Evolutionary conservation across 257 asterid genomes (phyloP).

Genomic region (Gynochthodes officinalis): DNA sequence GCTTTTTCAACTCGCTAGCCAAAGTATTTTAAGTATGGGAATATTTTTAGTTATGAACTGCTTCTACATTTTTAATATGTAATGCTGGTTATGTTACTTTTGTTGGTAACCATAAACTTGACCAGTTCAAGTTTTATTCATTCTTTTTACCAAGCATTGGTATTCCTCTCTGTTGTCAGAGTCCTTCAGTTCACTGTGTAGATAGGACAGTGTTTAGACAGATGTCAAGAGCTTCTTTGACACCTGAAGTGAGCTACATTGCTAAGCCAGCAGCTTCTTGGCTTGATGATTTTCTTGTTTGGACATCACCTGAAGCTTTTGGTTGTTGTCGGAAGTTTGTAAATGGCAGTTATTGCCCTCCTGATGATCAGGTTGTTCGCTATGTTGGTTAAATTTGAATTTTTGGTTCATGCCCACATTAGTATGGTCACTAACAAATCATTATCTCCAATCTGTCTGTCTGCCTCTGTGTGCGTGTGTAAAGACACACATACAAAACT

Average conservation of each 20-base stretch:
- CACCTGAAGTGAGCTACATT: conserved; percentile 84
- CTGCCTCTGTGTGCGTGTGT: neutral
- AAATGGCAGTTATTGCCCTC: conserved; percentile 87
- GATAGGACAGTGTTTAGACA: conserved; percentile 20
- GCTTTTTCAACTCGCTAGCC: neutral
- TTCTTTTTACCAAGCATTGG: neutral
- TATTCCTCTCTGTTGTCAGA: neutral
- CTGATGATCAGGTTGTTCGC: conserved; percentile 77
- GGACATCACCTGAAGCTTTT: conserved; percentile 97
- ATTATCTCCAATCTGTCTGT: neutral
- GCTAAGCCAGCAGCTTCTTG: conserved; percentile 99
- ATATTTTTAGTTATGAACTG: neutral
- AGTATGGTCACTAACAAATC: neutral
- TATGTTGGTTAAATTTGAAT: neutral
- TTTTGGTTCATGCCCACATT: neutral
- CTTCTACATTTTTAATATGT: neutral
- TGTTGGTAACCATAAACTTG: neutral
- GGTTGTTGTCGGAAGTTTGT: conserved; percentile 95
- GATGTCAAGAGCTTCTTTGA: conserved; percentile 90
- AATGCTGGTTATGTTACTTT: neutral
- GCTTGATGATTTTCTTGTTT: conserved; percentile 98
- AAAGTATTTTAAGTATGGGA: neutral
- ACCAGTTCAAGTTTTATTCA: neutral
- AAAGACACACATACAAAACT: too few relatives aligned
- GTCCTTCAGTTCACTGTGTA: neutral